These are phyloP conservation scores for Phtheirospermum japonicum DNA, from an alignment of 257 asterid species.

Conservation along the genomic window DNA sequence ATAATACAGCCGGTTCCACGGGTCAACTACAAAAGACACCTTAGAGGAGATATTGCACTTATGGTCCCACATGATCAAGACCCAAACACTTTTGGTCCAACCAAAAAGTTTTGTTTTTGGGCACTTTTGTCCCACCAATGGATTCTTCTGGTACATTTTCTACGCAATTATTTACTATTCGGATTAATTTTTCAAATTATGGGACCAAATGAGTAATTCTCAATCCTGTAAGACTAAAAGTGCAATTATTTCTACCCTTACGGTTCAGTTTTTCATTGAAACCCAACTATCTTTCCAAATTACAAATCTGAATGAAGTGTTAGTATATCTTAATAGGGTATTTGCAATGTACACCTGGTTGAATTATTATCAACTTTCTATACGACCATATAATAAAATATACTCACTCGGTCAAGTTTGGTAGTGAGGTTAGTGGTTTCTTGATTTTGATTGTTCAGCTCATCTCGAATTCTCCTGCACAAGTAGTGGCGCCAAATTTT, in stretches of 20 bases:
- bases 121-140: no score
- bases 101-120: no score
- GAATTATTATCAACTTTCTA: not conserved
- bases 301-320: not conserved
- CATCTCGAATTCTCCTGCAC: conserved; percentile 94
- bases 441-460: conserved; percentile 75
- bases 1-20: not conserved
- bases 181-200: no score
- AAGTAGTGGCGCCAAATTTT: not conserved
- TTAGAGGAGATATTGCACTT: no score
- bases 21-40: not conserved
- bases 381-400: not conserved
- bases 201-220: no score
- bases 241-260: not conserved
- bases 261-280: not conserved
- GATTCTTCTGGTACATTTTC: no score
- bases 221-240: no score
- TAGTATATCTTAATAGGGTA: not conserved
- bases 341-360: not conserved
- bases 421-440: conserved; percentile 84
- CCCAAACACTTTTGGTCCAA: not conserved
- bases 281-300: not conserved
- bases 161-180: no score
- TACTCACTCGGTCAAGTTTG: conserved; percentile 86
- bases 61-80: no score